Percentiles rank a stretch among this genome's conserved stretches.
These are phyloP conservation scores for Fagopyrum esculentum DNA, from an alignment of 148 eudicot species.

Conservation along the genomic window DNA sequence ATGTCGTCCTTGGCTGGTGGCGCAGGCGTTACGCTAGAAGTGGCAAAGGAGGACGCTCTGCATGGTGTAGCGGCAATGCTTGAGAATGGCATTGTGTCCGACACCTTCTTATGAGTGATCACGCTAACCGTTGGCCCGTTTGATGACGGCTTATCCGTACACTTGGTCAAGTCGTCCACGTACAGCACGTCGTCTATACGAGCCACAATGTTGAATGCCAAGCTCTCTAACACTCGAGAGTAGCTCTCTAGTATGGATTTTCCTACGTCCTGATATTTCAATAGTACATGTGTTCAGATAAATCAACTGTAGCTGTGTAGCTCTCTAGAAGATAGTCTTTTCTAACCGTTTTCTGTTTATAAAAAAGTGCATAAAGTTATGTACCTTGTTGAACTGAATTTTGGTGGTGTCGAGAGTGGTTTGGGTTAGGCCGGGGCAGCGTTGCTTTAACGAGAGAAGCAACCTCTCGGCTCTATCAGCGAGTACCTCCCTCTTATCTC, in stretches of 20 bases:
- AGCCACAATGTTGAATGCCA: slow-evolving; percentile 75
- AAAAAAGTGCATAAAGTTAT: background rate
- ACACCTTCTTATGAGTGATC: slow-evolving; percentile 47
- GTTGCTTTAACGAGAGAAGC: slow-evolving; percentile 61
- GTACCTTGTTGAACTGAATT: slow-evolving; percentile 78
- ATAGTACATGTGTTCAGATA: background rate
- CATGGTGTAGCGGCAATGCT: slow-evolving; percentile 48
- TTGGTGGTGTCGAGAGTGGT: slow-evolving; percentile 70
- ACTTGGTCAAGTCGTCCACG: slow-evolving; percentile 72
- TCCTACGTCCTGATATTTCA: slow-evolving; percentile 66
- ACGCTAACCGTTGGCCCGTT: slow-evolving; percentile 34
- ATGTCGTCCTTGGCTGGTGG: slow-evolving; percentile 49
- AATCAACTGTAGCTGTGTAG: background rate
- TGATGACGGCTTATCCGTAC: slow-evolving; percentile 37
- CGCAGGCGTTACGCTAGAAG: slow-evolving; percentile 50
- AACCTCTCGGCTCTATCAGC: slow-evolving; percentile 77
- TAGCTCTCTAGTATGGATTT: slow-evolving; percentile 92
- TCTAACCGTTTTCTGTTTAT: no score
- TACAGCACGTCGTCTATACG: slow-evolving; percentile 85
- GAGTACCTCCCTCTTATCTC: slow-evolving; percentile 64
- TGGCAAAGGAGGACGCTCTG: slow-evolving; percentile 32
- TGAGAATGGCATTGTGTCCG: slow-evolving; percentile 34
- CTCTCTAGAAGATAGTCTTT: no score
- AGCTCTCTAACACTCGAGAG: slow-evolving; percentile 87
- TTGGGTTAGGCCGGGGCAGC: slow-evolving; percentile 80